Conservation (phyloP, 805 yeast species). For the Sungouiozyma intestinalis region DNA sequence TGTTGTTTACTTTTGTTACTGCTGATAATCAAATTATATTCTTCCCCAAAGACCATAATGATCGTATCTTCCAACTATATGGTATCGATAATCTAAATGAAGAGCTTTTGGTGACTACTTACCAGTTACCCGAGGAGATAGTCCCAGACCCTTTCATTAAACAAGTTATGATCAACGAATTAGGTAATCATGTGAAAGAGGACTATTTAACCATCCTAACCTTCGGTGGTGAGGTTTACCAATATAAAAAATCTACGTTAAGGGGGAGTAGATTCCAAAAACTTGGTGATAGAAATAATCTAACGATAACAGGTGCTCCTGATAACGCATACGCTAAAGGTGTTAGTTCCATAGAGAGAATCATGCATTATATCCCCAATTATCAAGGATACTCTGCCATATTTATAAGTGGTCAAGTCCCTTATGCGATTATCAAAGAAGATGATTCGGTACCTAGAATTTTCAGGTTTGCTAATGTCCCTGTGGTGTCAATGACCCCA, state of each 20-base stretch:
- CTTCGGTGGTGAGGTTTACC: slow-evolving; percentile 66
- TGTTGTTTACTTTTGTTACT: slow-evolving; percentile 54
- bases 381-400: slow-evolving; percentile 50
- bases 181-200: slow-evolving; percentile 53
- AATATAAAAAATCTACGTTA: slow-evolving; percentile 43
- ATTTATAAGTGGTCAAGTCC: slow-evolving; percentile 63
- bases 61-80: slow-evolving; percentile 30
- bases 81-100: slow-evolving; percentile 31
- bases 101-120: slow-evolving; percentile 30
- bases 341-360: slow-evolving; percentile 52
- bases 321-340: slow-evolving; percentile 64
- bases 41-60: slow-evolving; percentile 43
- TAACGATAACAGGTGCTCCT: slow-evolving; percentile 65
- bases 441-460: slow-evolving; percentile 53
- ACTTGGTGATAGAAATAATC: slow-evolving; percentile 23
- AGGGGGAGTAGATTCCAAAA: slow-evolving; percentile 18
- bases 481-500: slow-evolving; percentile 47
- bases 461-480: slow-evolving; percentile 53
- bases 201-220: slow-evolving; percentile 65
- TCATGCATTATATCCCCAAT: slow-evolving; percentile 47
- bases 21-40: slow-evolving; percentile 67
- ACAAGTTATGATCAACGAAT: slow-evolving; percentile 49
- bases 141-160: slow-evolving; percentile 68
- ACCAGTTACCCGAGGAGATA: slow-evolving; percentile 27
- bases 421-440: slow-evolving; percentile 58